Evolutionary conservation across 495 filamentous ascomycete genomes (phyloP).

Genomic region (Aspergillus avenaceus): DNA sequence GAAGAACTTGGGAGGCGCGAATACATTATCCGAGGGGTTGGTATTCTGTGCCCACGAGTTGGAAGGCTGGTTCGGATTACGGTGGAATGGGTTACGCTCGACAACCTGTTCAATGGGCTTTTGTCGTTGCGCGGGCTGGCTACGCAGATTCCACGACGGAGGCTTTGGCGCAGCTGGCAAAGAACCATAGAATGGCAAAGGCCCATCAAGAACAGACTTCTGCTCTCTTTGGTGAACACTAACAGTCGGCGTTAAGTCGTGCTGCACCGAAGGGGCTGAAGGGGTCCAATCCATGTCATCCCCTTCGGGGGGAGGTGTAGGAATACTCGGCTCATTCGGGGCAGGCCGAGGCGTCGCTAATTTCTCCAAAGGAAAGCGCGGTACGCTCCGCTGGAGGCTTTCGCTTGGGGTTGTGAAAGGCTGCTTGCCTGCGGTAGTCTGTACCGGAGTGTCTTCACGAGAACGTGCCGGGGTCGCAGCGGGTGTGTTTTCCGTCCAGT

Average conservation of each 20-base stretch:
- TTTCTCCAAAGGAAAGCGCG: constrained; percentile 39
- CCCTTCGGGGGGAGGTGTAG: constrained; percentile 34
- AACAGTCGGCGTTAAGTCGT: constrained; percentile 37
- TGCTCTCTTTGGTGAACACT: constrained; percentile 25
- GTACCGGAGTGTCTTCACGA: constrained; percentile 20
- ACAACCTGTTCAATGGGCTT: constrained; percentile 33
- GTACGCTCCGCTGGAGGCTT: constrained; percentile 14
- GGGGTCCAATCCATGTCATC: constrained; percentile 85
- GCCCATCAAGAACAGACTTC: constrained; percentile 35
- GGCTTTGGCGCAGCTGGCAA: constrained; percentile 63
- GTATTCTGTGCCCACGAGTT: constrained; percentile 18
- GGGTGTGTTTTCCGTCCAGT: constrained; percentile 43
- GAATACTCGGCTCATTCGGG: constrained; percentile 25
- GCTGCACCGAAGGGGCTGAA: constrained; percentile 57
- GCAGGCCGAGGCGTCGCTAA: constrained; percentile 27
- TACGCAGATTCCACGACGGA: constrained; percentile 60
- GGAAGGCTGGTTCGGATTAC: constrained; percentile 17
- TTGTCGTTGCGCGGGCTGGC: constrained; percentile 39
- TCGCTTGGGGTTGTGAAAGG: constrained; percentile 17
- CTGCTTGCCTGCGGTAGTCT: constrained; percentile 9
- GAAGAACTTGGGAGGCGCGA: constrained; percentile 51
- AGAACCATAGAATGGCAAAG: constrained; percentile 55
- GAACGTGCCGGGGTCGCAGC: constrained; percentile 27
- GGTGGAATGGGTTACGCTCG: constrained; percentile 37
- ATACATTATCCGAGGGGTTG: constrained; percentile 25